Conservation (phyloP, 192 early-diverging fungal genomes). For the Dissophora globulifera region DNA sequence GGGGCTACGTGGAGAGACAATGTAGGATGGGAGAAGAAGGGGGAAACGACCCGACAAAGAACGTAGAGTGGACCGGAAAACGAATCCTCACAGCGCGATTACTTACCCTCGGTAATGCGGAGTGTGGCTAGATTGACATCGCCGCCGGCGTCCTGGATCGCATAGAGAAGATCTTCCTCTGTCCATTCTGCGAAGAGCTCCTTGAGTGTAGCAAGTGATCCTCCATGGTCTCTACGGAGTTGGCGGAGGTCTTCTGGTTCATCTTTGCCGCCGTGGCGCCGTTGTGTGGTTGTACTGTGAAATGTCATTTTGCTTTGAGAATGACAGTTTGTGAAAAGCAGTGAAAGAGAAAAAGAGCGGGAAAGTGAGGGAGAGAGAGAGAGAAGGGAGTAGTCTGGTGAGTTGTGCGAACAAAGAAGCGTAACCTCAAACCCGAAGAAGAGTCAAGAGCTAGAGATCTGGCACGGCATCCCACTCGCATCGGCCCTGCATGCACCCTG, state of each 20-base stretch:
- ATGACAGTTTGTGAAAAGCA: neutral
- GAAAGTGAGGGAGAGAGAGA: too few species aligned
- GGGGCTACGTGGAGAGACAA: too few species aligned
- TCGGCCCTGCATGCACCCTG: too few species aligned
- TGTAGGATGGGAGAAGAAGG: neutral
- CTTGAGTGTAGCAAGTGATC: slow-evolving; percentile 67
- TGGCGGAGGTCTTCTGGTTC: slow-evolving; percentile 70
- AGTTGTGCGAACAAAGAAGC: too few species aligned
- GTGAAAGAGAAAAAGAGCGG: neutral
- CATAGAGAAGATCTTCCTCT: slow-evolving; percentile 87
- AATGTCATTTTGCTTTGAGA: slow-evolving; percentile 14
- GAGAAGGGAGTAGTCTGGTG: too few species aligned
- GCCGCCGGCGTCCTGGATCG: slow-evolving; percentile 86
- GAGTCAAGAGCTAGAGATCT: too few species aligned
- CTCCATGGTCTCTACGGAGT: slow-evolving; percentile 70
- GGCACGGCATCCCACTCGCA: too few species aligned
- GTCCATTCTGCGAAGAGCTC: slow-evolving; percentile 87
- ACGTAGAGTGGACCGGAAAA: too few species aligned
- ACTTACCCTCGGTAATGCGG: slow-evolving; percentile 84
- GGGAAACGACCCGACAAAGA: neutral
- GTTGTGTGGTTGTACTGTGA: slow-evolving; percentile 37
- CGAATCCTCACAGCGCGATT: too few species aligned
- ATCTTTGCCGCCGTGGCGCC: slow-evolving; percentile 51
- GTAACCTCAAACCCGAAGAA: too few species aligned
- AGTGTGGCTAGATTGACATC: slow-evolving; percentile 84